Conservation (phyloP, 768 basidiomycete genomes). For the Termitomyces titanicus region DNA sequence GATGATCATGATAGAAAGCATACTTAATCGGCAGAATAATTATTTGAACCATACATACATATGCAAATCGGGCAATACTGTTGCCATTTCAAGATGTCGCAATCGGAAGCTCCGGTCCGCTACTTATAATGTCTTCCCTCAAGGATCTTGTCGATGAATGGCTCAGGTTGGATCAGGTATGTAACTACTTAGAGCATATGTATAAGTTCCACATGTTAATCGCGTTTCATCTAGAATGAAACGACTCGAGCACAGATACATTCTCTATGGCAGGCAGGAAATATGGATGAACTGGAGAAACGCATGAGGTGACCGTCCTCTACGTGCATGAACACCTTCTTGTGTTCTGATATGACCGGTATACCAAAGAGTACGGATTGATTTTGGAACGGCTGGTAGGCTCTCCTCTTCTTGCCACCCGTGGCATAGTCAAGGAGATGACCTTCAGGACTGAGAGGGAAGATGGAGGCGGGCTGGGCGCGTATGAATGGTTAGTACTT, state of each 20-base stretch:
- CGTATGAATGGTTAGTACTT: slow-evolving; percentile 68
- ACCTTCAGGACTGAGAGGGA: slow-evolving; percentile 61
- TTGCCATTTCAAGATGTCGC: background rate
- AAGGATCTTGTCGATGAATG: slow-evolving; percentile 37
- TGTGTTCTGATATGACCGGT: background rate
- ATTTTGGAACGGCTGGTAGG: slow-evolving; percentile 85
- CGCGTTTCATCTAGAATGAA: slow-evolving; percentile 38
- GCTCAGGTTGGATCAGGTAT: slow-evolving; percentile 35
- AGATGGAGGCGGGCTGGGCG: slow-evolving; percentile 89
- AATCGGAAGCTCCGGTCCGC: background rate
- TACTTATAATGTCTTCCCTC: slow-evolving; percentile 21
- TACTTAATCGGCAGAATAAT: background rate
- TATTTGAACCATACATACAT: background rate
- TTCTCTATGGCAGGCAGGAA: slow-evolving; percentile 36
- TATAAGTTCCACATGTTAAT: background rate
- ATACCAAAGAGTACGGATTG: slow-evolving; percentile 57
- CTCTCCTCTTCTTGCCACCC: background rate
- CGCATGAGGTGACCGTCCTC: slow-evolving; percentile 45
- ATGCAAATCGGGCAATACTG: background rate
- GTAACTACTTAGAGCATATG: slow-evolving; percentile 7
- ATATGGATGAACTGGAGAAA: slow-evolving; percentile 46
- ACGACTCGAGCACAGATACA: slow-evolving; percentile 47
- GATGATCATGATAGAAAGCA: slow-evolving; percentile 7
- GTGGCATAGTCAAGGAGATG: slow-evolving; percentile 27
- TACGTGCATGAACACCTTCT: background rate